A percentile compares a stretch with the other conserved stretches of the same genome.
Evolutionary conservation across 2,329 filamentous ascomycete genomes (phyloP).

Genomic region (Dryadomyces sulphureus): DNA sequence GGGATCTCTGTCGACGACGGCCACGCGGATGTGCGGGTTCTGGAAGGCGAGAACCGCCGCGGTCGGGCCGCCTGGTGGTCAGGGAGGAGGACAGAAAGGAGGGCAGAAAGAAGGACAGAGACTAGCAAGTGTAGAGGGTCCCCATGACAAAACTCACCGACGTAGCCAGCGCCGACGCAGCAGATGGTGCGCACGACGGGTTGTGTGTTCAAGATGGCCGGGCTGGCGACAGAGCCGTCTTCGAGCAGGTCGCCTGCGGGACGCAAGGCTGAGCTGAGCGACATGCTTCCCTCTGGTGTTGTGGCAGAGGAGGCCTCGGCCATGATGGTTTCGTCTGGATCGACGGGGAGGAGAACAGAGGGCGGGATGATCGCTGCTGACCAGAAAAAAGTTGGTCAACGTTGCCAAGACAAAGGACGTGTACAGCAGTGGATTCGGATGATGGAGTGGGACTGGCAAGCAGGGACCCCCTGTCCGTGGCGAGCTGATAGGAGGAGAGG

Average conservation of each 20-base stretch:
- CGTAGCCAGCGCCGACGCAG: constrained; percentile 63
- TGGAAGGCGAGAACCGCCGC: constrained; percentile 60
- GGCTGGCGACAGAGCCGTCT: neutral
- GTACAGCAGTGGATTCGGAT: neutral
- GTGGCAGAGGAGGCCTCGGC: constrained; percentile 26
- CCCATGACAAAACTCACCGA: constrained; percentile 32
- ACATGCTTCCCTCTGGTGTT: constrained; percentile 26
- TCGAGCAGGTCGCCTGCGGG: constrained; percentile 11
- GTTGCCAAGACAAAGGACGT: neutral
- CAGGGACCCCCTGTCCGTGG: neutral
- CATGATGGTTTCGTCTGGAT: constrained; percentile 16
- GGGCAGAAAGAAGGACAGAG: neutral
- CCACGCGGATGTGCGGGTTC: constrained; percentile 56
- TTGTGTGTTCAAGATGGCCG: neutral
- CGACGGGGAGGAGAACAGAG: neutral
- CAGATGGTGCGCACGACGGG: constrained; percentile 44
- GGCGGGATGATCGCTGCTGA: neutral
- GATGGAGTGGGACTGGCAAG: neutral
- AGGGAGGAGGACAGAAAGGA: neutral
- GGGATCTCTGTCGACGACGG: constrained; percentile 58
- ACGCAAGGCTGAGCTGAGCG: constrained; percentile 26
- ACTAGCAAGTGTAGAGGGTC: too few relatives aligned
- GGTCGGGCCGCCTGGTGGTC: constrained; percentile 49
- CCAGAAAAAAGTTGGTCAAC: neutral
- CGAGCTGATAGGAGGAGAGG: neutral